Evolutionary conservation across 106 monocot genomes (phyloP), one percentile per base, ranked within the genome.

Genomic region (Platanthera zijinensis): DNA sequence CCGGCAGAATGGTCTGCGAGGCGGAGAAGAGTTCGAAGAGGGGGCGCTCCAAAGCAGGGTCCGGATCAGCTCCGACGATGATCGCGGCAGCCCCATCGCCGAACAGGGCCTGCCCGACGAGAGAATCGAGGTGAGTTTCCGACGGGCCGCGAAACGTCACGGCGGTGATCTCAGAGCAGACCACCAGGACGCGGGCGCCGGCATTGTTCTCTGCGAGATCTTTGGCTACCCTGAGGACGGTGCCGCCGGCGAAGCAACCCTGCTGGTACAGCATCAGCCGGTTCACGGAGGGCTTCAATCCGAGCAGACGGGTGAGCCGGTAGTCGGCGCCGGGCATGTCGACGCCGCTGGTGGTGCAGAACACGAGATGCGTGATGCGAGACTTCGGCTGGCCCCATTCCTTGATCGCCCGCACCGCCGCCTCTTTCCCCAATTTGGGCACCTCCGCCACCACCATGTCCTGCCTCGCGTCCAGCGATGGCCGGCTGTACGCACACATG

Each of bases 291-390:
- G 78, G 78, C 32, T 70, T 69, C 7, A 78, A 70, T 5, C 78
- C 78, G 51, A 78, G 70, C 32, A 78, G 78, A 48, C 64, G 63
- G 25, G 78, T 71, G 30, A 78, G 78, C 6, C 54, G 78, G 78
- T 78, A 78, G 52, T 78, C 78, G 2, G 78, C 78, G 8, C 78
- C 78, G 52, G 78, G 78, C 78, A 78, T 78, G 78, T 78, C 78
- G 15, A 78, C 70, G 8, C 78, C 78, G 52, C 78, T 78, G 3
- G 78, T 78, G 13, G 78, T 78, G 78, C 78, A 78, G 69, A 78
- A 78, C 69, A 78, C 45, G 1, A 78, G 50, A n/a, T 78, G 78
- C 14, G 78, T 78, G 52, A 78, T 78, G 30, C 64, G 25, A 28
- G 78, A 68, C 11, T 78, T 78, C 25, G 78, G 69, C 53, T 54